Evolutionary conservation across 352 stramenopile genomes (phyloP), one percentile per base, ranked within the genome.

Genomic region (Pythium biforme): DNA sequence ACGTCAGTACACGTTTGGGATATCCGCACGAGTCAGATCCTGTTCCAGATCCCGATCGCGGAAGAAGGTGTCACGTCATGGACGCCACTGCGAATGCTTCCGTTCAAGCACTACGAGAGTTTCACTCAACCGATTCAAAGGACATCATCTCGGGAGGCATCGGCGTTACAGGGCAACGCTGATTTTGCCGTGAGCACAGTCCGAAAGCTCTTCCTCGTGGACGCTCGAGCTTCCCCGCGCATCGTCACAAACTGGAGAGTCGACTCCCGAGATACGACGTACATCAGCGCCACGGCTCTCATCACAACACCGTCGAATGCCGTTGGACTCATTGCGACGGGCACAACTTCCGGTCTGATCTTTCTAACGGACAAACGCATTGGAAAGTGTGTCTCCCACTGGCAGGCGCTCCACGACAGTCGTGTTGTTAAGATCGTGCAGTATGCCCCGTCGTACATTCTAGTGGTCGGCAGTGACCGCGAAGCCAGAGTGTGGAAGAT

Each of bases 401-500:
- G 83, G 83, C 79, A 88, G 45, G 83, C 83, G 1, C 59, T 92
- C 10, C 70, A 86, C 5, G 76, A 88, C 2, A 45, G 54, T 25
- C 62, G 62, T 19, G 60, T 92, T 10, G 59, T 84, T 15, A 78
- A 77, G 60, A 55, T 92, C 45, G 53, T 72, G 0, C 81, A 90
- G 59, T 79, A 89, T 40, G 77, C 83, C 2, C 68, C 68, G 8
- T 81, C 76, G 14, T 77, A 79, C 31, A 48, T 92, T 26, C 59
- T 92, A 19, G 78, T 89, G 1, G 76, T 90, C 3, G 79, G 83
- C 0, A 70, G 68, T 1, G 83, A 92, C 27, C 79, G 81, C 22
- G 83, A 92, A 54, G 83, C 81, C 12, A 74, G 79, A 3, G 77
- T 92, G 57, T 92, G 79, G 79, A 70, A 75, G 5, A 47, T 89